A percentile compares a stretch with the other conserved stretches of the same genome.
Evolutionary conservation across 1,139 yeast genomes (phyloP).

Genomic region (Blastobotrys apis): DNA sequence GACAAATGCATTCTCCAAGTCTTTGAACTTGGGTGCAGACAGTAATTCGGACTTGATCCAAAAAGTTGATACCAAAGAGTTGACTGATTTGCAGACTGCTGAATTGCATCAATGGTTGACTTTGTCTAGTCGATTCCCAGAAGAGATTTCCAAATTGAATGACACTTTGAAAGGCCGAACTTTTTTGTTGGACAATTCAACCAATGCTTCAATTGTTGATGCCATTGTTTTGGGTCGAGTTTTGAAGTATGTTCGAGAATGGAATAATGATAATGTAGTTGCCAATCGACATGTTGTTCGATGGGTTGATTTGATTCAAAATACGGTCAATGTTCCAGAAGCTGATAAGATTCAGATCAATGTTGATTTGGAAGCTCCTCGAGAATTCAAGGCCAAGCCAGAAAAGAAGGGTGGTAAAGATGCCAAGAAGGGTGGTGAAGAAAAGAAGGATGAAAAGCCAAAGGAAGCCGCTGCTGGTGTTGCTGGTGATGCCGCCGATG

Average conservation of each 20-base stretch:
- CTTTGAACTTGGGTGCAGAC: slow-evolving; percentile 25
- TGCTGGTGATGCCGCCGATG: slow-evolving; percentile 35
- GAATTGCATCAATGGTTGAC: slow-evolving; percentile 77
- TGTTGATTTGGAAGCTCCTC: slow-evolving; percentile 59
- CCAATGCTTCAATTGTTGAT: slow-evolving; percentile 62
- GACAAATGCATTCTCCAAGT: slow-evolving; percentile 26
- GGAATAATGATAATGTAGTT: slow-evolving; percentile 55
- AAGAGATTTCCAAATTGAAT: slow-evolving; percentile 54
- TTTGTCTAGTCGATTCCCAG: slow-evolving; percentile 59
- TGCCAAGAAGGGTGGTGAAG: slow-evolving; percentile 51
- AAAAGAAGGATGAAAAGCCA: slow-evolving; percentile 41
- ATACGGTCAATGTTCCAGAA: slow-evolving; percentile 49
- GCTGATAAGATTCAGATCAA: slow-evolving; percentile 53
- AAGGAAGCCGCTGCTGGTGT: slow-evolving; percentile 28
- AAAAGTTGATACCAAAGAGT: slow-evolving; percentile 21
- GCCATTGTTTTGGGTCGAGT: slow-evolving; percentile 61
- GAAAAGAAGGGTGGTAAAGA: slow-evolving; percentile 38
- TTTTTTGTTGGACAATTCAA: slow-evolving; percentile 66
- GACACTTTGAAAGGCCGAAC: slow-evolving; percentile 64
- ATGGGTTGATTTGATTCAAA: slow-evolving; percentile 87
- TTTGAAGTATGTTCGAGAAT: slow-evolving; percentile 53
- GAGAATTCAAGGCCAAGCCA: slow-evolving; percentile 60
- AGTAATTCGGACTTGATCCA: slow-evolving; percentile 24
- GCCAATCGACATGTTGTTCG: slow-evolving; percentile 75
- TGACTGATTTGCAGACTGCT: slow-evolving; percentile 51